These are phyloP conservation scores for Schizophyllum commune DNA, from an alignment of 1,284 basidiomycete species.

Conservation along the genomic window DNA sequence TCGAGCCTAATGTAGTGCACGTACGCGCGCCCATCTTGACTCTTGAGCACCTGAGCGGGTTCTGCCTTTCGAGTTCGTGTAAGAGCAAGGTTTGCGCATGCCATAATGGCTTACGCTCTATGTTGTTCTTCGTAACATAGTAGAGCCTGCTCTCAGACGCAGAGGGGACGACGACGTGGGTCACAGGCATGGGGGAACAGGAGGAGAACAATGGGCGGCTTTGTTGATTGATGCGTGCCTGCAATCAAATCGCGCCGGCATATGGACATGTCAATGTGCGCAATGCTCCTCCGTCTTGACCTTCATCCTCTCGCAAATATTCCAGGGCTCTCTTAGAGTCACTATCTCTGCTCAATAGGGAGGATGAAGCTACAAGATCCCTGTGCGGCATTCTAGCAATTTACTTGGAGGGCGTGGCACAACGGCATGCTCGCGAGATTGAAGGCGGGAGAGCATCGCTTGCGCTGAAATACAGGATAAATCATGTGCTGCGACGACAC, in stretches of 20 bases:
- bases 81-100: too few species aligned
- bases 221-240: background rate
- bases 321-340: too few species aligned
- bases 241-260: background rate
- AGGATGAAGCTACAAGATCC: too few species aligned
- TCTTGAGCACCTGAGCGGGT: slow-evolving; percentile 52
- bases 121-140: background rate
- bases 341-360: too few species aligned
- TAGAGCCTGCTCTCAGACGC: background rate
- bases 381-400: too few species aligned
- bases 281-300: background rate
- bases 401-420: too few species aligned
- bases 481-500: too few species aligned
- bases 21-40: slow-evolving; percentile 42
- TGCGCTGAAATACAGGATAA: too few species aligned
- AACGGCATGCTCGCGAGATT: too few species aligned
- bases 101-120: background rate
- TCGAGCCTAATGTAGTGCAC: slow-evolving; percentile 66
- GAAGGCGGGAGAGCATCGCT: too few species aligned
- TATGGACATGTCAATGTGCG: background rate
- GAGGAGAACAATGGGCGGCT: background rate
- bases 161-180: background rate
- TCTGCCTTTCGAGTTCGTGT: slow-evolving; percentile 49
- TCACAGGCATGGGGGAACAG: background rate
- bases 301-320: too few species aligned